Percentiles rank a stretch among this genome's conserved stretches.
Evolutionary conservation across 306 rosid genomes (phyloP).

Genomic region (Mucuna pruriens): DNA sequence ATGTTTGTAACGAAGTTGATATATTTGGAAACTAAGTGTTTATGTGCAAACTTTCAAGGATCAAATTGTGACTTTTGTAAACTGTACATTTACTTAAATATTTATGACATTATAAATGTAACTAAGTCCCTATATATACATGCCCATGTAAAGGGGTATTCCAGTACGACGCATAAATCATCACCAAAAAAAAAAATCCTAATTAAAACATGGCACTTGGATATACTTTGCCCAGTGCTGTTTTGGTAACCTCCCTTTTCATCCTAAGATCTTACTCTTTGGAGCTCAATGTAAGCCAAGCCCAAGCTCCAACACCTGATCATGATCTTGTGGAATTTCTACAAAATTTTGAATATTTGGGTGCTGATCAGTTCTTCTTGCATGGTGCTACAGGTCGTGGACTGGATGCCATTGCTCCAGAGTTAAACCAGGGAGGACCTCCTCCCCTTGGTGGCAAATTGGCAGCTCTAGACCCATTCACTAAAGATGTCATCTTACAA

Average conservation of each 20-base stretch:
- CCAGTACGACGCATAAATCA: no score
- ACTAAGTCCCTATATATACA: not conserved
- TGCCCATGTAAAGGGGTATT: not conserved
- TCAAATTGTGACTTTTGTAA: no score
- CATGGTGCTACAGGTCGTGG: constrained; percentile 63
- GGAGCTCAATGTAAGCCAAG: no score
- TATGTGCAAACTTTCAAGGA: no score
- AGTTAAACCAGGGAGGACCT: constrained; percentile 59
- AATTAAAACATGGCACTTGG: constrained; percentile 6
- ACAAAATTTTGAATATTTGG: constrained; percentile 61
- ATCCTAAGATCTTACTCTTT: no score
- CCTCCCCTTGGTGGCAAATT: constrained; percentile 52
- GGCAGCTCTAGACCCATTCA: constrained; percentile 45
- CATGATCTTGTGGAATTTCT: constrained; percentile 56
- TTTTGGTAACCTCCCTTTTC: constrained; percentile 31
- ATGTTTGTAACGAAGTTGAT: no score
- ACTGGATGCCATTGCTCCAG: constrained; percentile 54
- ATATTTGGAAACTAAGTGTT: no score
- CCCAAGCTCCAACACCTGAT: constrained; percentile 23
- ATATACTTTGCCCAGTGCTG: not conserved
- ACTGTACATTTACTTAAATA: no score
- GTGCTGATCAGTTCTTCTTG: constrained; percentile 68
- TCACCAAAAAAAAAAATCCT: no score
- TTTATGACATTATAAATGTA: no score
- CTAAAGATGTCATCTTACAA: constrained; percentile 48